Conservation (phyloP, 805 yeast species). For the Ogataea paraovalis region DNA sequence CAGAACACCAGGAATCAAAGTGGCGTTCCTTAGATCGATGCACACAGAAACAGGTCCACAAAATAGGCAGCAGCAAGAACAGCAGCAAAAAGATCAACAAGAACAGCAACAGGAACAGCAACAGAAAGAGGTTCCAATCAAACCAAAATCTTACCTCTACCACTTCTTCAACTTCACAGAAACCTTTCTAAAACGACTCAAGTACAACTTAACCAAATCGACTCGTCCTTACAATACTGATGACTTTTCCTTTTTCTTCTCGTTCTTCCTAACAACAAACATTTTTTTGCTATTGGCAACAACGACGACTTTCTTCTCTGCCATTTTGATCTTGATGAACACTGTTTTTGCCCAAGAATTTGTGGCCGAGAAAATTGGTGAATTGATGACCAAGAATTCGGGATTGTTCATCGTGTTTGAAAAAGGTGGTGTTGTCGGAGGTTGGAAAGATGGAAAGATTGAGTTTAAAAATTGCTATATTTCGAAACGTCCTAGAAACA, state of each 20-base stretch:
- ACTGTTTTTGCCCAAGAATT: slow-evolving; percentile 87
- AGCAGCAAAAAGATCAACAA: background rate
- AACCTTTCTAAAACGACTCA: slow-evolving; percentile 32
- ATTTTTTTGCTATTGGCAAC: slow-evolving; percentile 74
- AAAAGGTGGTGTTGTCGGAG: slow-evolving; percentile 82
- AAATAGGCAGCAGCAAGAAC: background rate
- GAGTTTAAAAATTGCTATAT: slow-evolving; percentile 82
- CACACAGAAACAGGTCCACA: too few species aligned
- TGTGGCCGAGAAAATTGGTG: slow-evolving; percentile 78
- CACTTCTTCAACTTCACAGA: slow-evolving; percentile 1
- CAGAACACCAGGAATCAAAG: too few species aligned
- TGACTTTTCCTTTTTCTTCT: slow-evolving; percentile 83
- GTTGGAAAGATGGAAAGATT: slow-evolving; percentile 86
- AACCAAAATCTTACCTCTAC: background rate
- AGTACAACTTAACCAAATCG: slow-evolving; percentile 74
- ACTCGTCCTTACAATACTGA: slow-evolving; percentile 88
- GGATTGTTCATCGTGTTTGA: slow-evolving; percentile 84
- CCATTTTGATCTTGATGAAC: slow-evolving; percentile 71
- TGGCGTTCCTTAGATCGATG: too few species aligned
- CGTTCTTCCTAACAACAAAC: slow-evolving; percentile 91
- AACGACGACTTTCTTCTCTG: slow-evolving; percentile 88
- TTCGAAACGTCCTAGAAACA: slow-evolving; percentile 66
- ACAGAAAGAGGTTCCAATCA: background rate
- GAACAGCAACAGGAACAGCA: background rate
- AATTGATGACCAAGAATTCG: slow-evolving; percentile 76